These are phyloP conservation scores for Saturnispora saitoi DNA, from an alignment of 805 yeast species.

Conservation along the genomic window DNA sequence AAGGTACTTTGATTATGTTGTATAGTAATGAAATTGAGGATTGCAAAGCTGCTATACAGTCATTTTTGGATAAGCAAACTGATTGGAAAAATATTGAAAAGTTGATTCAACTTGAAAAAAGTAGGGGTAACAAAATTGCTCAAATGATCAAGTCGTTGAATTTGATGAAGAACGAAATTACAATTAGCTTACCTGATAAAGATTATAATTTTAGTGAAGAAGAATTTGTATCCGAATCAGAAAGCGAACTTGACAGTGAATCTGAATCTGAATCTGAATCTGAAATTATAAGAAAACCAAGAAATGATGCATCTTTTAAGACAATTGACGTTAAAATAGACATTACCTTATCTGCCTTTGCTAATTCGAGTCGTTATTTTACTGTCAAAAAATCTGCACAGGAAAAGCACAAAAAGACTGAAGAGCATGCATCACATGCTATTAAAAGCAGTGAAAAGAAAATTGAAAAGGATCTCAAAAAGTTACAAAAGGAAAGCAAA, in stretches of 20 bases:
- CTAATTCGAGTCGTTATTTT: slow-evolving; percentile 79
- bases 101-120: slow-evolving; percentile 59
- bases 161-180: slow-evolving; percentile 58
- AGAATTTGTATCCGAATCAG: slow-evolving; percentile 27
- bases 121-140: slow-evolving; percentile 58
- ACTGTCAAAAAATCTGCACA: slow-evolving; percentile 67
- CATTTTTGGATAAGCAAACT: slow-evolving; percentile 70
- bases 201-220: slow-evolving; percentile 30
- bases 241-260: slow-evolving; percentile 28
- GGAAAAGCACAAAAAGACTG: slow-evolving; percentile 73
- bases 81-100: slow-evolving; percentile 90
- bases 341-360: slow-evolving; percentile 66
- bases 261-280: slow-evolving; percentile 29
- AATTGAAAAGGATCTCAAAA: slow-evolving; percentile 62
- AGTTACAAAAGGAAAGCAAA: slow-evolving; percentile 49
- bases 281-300: slow-evolving; percentile 17
- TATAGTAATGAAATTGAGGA: slow-evolving; percentile 65
- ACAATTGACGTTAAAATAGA: slow-evolving; percentile 54
- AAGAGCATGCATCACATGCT: slow-evolving; percentile 67
- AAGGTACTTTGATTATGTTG: slow-evolving; percentile 65
- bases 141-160: slow-evolving; percentile 59
- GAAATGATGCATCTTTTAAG: slow-evolving; percentile 13
- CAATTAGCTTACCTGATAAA: slow-evolving; percentile 42
- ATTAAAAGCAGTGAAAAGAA: slow-evolving; percentile 74
- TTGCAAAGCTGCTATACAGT: slow-evolving; percentile 59